Evolutionary conservation across 2,329 filamentous ascomycete species (phyloP), one percentile per base, ranked within the genome.

Genomic region (Ophiobolus disseminans): DNA sequence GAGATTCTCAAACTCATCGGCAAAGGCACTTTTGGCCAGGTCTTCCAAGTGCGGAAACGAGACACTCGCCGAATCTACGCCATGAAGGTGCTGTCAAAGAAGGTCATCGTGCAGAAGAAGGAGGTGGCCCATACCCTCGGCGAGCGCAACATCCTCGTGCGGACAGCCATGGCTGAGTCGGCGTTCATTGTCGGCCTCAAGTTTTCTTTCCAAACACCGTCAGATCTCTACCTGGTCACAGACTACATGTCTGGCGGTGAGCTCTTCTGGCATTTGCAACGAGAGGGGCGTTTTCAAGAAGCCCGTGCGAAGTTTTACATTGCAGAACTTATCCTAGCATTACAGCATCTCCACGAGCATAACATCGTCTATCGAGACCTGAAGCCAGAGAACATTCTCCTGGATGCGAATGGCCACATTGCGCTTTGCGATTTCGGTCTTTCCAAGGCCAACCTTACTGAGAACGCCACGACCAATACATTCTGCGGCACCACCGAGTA

Each of bases 161-260:
- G 94, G 58, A 99, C 94, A 4, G 94, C 94, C 21, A 97, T 90
- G 76, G 87, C 93, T 1, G 91, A 97, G 58, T 99, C 94, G 13
- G 91, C 93, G 0, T 99, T 99, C 69, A 99, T 99, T 55, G 94
- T 99, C 31, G 93, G 93, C 6, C 82, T 99, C 65, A 99, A 99
- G 69, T 99, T 97, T 71, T 97, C 94, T 0, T 99, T 99, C 79
- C 94, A 99, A 73, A 97, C 94, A 0, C 90, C 92, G 1, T 94
- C 92, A 3, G 94, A 99, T 73, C 83, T 99, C 2, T 97, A 97
- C 71, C 82, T 99, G n/a, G 94, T 99, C 11, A 97, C 94, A 4
- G 94, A 97, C 72, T 99, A 97, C 78, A 97, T 99, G 94, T 99
- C 94, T 13, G 94, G 94, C 30, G 94, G 94, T 48, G 94, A 99